Evolutionary conservation across 192 early-diverging fungal species (phyloP).

Genomic region (Coemansia sp.): DNA sequence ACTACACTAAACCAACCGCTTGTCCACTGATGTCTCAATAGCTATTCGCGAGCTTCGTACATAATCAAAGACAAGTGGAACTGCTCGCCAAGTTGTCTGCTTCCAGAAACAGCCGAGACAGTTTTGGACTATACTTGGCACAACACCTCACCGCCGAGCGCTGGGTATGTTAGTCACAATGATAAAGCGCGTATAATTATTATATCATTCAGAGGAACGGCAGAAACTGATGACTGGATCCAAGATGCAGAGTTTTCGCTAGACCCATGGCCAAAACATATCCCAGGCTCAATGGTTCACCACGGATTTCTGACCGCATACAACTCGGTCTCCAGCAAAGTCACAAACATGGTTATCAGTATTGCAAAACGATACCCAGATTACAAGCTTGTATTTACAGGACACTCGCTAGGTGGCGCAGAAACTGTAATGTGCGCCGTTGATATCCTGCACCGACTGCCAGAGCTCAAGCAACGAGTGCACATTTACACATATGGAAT

Average conservation of each 20-base stretch:
- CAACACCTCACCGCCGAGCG: constrained; percentile 36
- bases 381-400: constrained; percentile 54
- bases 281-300: constrained; percentile 53
- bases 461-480: constrained; percentile 30
- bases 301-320: constrained; percentile 51
- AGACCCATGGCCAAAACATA: constrained; percentile 47
- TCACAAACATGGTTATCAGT: constrained; percentile 13
- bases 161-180: constrained; percentile 45
- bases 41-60: constrained; percentile 47
- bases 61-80: constrained; percentile 25
- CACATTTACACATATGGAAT: constrained; percentile 55
- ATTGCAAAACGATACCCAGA: constrained; percentile 27
- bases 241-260: constrained; percentile 50
- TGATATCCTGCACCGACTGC: constrained; percentile 23
- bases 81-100: constrained; percentile 28
- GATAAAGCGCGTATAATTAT: constrained; percentile 34
- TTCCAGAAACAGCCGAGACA: constrained; percentile 32
- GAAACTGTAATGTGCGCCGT: constrained; percentile 47
- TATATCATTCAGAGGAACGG: constrained; percentile 41
- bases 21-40: background rate
- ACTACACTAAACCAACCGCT: background rate
- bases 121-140: constrained; percentile 47
- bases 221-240: constrained; percentile 41
- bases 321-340: constrained; percentile 33
- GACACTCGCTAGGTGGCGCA: constrained; percentile 57